A percentile compares a stretch with the other conserved stretches of the same genome.
phyloP scores from a whole-genome alignment of 805 yeast genomes.

The Wickerhamomyces kurtzmanii region DNA sequence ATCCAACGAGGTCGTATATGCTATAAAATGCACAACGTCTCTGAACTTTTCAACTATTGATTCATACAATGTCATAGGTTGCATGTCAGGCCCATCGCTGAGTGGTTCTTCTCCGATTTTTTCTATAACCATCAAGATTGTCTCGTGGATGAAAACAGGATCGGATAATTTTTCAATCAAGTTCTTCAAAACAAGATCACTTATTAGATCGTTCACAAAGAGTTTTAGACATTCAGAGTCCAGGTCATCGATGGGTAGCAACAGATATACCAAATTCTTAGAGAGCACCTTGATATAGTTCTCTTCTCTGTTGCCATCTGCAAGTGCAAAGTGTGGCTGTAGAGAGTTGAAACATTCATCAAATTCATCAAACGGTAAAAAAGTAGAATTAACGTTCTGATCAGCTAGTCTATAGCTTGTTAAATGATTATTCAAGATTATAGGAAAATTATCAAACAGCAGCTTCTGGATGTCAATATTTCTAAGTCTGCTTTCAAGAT shows the following conservation, averaged over 20 bases:
- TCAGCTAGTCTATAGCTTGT: conserved; percentile 17
- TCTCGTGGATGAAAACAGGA: too few species aligned
- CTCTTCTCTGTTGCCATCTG: conserved; percentile 16
- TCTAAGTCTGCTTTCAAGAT: conserved; percentile 22
- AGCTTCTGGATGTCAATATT: conserved; percentile 24
- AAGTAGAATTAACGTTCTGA: conserved; percentile 18
- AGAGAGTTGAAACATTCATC: conserved; percentile 23
- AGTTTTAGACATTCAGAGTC: conserved; percentile 27
- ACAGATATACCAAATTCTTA: conserved; percentile 20
- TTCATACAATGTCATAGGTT: too few species aligned
- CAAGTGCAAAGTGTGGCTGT: conserved; percentile 24
- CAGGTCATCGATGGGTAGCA: conserved; percentile 30
- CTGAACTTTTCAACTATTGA: too few species aligned
- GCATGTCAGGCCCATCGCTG: too few species aligned
- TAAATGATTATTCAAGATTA: conserved; percentile 28
- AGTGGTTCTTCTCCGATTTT: too few species aligned
- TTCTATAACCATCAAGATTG: too few species aligned
- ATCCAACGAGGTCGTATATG: too few species aligned
- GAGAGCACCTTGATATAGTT: conserved; percentile 26
- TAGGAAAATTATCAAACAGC: conserved; percentile 34
- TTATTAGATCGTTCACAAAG: conserved; percentile 28
- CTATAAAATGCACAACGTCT: too few species aligned
- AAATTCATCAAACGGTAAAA: conserved; percentile 20
- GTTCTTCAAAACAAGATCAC: conserved; percentile 31
- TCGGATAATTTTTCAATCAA: conserved; percentile 34